Evolutionary conservation across 2,329 filamentous ascomycete genomes (phyloP), one percentile per base, ranked within the genome.

Genomic region (Penicillium sp.): DNA sequence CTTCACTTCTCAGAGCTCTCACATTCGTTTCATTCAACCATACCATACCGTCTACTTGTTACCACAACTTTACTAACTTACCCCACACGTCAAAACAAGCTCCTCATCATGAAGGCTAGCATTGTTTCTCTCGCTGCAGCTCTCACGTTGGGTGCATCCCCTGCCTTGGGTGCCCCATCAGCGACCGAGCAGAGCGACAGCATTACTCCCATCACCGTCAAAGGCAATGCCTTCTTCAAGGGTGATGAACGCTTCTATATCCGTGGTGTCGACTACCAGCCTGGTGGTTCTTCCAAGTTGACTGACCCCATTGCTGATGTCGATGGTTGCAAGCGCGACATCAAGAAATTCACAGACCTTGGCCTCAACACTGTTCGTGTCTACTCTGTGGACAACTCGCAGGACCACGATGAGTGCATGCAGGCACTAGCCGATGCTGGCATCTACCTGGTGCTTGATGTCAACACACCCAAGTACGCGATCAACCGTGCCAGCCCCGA

Each of bases 341-440:
- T 96, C 66, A 77, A 79, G 51, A 82, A 91, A 73, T 96, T 96
- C 86, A 85, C 90, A 80, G 84, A 91, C 64, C 82, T 97, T 50
- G 91, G 92, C 48, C 80, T 96, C 78, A 97, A 97, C 82, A 92
- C 91, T 26, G 82, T 97, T 71, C 92, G 93, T 75, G 90, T 96
- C 60, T 97, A 96, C 83, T 91, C 89, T 16, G 87, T 96, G 65
- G 93, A 97, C 81, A 96, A 96, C 83, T 87, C 87, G 50, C 79
- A 82, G 66, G 78, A 88, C 75, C 93, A 97, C 78, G 87, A 93
- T 68, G 83, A 86, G 61, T 97, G 93, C 82, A 97, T 97, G 93
- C 80, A 82, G 59, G 82, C 84, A 46, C 83, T 96, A 59, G 87
- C 86, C 52, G 89, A 90, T 68, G 92, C 91, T 61, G 90, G 90